Base-by-base conservation (phyloP, 306 rosid genomes). In the Rosa multiflora region DNA sequence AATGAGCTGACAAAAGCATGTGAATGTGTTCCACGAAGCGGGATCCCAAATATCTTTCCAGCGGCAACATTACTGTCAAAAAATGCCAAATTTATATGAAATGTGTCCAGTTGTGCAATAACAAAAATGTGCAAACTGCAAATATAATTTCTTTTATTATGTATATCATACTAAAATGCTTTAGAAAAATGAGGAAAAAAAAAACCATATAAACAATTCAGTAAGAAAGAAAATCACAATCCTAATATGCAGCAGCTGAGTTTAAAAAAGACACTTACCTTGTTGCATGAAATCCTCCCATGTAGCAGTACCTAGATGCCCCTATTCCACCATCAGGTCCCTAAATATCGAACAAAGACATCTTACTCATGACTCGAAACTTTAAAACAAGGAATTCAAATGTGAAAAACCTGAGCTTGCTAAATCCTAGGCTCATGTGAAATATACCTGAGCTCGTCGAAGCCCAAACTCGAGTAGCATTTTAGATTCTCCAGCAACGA, bases 1-100 rank as follows among this genome's bases (percentile, higher is more conserved):
- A 88, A 96, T 76, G 99, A 96, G 92, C 99, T 96, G 85, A 96
- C 94, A 43, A 96, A 96, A 82, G 99, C 99, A 93, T 96, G 99
- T 62, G 99, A 96, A 87, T 96, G 99, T 62, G 99, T 96, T 74
- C 99, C 99, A 74, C 97, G 93, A 69, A 96, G 97, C 35, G 99
- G 98, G 79, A 96, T 96, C 80, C 97, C 94, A 58, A 96, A 96
- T 85, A 91, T 84, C 86, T 83, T 93, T 84, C 99, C 99, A 71
- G 99, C 99, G 44, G 98, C 98, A 82, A 93, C 99, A 85, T 96
- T 96, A 88, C 99, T 96, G 87, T 78, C 81, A 79, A 68, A 68
- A 79, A 81, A 32, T 77, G 82, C 4, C 4, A 58, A 58, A 8
- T 8, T 20, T 23, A n/a, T 55, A 56, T 56, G 29, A 79, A 79